phyloP scores from a whole-genome alignment of 345 rosid genomes.

The Brassica incana region DNA sequence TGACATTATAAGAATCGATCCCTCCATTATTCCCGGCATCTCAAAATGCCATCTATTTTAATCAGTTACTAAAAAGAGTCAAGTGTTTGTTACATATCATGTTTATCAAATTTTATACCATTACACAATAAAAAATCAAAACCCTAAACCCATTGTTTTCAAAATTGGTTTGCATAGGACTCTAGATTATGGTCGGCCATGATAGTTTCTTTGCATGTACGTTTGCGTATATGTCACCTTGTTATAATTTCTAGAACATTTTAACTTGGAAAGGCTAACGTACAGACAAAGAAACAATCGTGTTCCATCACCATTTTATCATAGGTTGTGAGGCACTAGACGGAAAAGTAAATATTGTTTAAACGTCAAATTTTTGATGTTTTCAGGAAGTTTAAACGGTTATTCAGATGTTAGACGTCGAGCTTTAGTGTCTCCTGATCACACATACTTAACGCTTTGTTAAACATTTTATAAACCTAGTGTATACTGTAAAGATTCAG shows the following conservation, averaged over 20 bases:
- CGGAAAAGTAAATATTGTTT: not conserved
- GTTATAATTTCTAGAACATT: not conserved
- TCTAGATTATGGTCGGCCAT: conserved; percentile 1
- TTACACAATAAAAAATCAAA: not conserved
- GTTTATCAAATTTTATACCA: not conserved
- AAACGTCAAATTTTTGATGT: not conserved
- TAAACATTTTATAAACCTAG: not conserved
- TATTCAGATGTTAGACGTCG: not conserved
- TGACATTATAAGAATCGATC: conserved; percentile 74
- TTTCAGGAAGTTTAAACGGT: not conserved
- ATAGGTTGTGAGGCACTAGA: not conserved
- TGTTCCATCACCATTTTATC: not conserved
- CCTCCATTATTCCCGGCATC: conserved; percentile 83
- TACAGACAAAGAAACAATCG: not conserved
- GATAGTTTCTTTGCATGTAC: not conserved
- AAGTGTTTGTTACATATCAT: not conserved
- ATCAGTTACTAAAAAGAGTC: not conserved
- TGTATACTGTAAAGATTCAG: not conserved
- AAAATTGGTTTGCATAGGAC: not conserved
- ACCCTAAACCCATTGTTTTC: not conserved
- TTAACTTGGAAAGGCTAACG: not conserved
- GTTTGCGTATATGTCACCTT: conserved; percentile 1
- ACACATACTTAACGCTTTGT: not conserved
- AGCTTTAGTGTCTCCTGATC: not conserved
- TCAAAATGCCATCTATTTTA: conserved; percentile 64